Evolutionary conservation across 495 filamentous ascomycete species (phyloP).

Genomic region (Penicillium macrosclerotiorum): DNA sequence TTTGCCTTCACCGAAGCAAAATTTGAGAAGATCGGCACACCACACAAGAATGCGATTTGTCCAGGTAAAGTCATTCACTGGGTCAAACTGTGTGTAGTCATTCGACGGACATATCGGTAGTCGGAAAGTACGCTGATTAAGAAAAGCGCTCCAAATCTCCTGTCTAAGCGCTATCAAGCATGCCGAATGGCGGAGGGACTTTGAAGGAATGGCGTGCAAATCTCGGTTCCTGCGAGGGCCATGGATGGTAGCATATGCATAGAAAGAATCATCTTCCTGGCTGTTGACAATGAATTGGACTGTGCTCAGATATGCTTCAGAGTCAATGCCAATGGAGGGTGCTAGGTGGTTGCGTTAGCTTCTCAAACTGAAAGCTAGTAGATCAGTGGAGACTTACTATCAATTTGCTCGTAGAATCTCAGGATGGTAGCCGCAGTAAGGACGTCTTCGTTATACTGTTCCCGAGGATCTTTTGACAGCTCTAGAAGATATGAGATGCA

Average conservation of each 20-base stretch:
- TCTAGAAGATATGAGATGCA: conserved; percentile 26
- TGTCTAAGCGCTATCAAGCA: conserved; percentile 32
- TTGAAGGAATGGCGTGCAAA: conserved; percentile 5
- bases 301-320: no score
- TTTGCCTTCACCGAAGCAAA: conserved; percentile 22
- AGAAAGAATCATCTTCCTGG: conserved; percentile 12
- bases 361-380: no score
- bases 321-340: no score
- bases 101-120: conserved; percentile 14
- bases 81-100: conserved; percentile 17
- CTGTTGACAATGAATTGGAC: no score
- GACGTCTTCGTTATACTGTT: conserved; percentile 33
- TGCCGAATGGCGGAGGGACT: conserved; percentile 28
- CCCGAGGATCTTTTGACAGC: conserved; percentile 25
- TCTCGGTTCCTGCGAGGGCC: conserved; percentile 8
- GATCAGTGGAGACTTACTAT: conserved; percentile 16
- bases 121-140: conserved; percentile 28
- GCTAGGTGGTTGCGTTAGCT: no score
- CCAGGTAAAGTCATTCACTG: conserved; percentile 26
- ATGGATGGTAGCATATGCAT: conserved; percentile 13
- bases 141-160: conserved; percentile 33
- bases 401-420: conserved; percentile 35
- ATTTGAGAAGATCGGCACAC: conserved; percentile 25
- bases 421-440: conserved; percentile 31
- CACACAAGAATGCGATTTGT: conserved; percentile 26